Conservation (phyloP, 2,329 filamentous ascomycete genomes). For the Biscogniauxia marginata region DNA sequence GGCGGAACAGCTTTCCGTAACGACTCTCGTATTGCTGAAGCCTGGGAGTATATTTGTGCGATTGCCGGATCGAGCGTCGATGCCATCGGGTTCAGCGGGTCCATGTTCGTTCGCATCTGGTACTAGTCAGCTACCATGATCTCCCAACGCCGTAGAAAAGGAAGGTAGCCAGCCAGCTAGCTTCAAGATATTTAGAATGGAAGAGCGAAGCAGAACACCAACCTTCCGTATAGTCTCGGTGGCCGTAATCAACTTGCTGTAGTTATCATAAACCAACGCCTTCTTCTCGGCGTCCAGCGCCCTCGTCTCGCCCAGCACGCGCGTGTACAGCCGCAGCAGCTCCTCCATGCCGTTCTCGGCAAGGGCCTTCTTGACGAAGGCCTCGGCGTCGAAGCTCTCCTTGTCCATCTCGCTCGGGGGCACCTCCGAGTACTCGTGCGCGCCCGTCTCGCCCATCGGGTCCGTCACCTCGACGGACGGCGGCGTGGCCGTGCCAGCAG, state of each 20-base stretch:
- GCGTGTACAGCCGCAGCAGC: conserved; percentile 67
- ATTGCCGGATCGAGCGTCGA: conserved; percentile 73
- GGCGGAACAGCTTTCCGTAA: conserved; percentile 48
- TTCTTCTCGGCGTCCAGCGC: conserved; percentile 95
- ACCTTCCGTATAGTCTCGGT: conserved; percentile 91
- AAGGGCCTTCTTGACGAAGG: conserved; percentile 63
- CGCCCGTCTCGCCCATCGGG: conserved; percentile 31
- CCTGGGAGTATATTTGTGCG: conserved; percentile 67
- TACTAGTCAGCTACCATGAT: conserved; percentile 6
- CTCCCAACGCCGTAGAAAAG: no score
- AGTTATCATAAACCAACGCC: conserved; percentile 96
- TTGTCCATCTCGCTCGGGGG: conserved; percentile 71
- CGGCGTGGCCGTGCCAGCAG: conserved; percentile 33
- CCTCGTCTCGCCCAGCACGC: conserved; percentile 75
- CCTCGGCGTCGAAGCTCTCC: conserved; percentile 68
- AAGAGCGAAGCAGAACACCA: no score
- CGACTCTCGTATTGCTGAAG: conserved; percentile 52
- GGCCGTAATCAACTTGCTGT: conserved; percentile 92
- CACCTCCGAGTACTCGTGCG: conserved; percentile 51
- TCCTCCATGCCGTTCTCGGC: conserved; percentile 64
- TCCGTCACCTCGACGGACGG: conserved; percentile 47
- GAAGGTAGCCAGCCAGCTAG: no score
- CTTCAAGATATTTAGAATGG: no score
- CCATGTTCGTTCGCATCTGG: conserved; percentile 78
- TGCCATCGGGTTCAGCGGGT: conserved; percentile 71